Conservation (phyloP, 306 rosid genomes). For the Fagus sylvatica region DNA sequence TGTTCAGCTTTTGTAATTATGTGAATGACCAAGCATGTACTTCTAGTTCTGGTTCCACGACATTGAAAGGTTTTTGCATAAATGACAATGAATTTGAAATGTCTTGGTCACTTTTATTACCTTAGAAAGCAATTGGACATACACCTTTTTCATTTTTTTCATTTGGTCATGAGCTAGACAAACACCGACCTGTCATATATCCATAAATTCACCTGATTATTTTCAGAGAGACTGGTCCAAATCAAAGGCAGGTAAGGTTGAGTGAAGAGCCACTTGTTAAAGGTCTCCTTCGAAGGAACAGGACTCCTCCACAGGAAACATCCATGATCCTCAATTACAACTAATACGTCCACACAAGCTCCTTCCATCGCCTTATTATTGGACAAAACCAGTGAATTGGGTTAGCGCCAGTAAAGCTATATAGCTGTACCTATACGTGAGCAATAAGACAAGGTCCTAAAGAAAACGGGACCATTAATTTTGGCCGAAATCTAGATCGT, state of each 20-base stretch:
- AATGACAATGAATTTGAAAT: background rate
- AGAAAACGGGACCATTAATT: background rate
- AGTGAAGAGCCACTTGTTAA: conserved; percentile 17
- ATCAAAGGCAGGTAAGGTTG: conserved; percentile 9
- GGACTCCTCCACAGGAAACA: conserved; percentile 53
- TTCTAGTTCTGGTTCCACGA: background rate
- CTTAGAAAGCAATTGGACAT: background rate
- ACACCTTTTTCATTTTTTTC: background rate
- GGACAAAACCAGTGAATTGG: conserved; percentile 14
- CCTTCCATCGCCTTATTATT: conserved; percentile 19
- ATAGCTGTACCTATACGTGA: background rate
- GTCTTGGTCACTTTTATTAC: background rate
- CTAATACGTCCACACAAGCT: conserved; percentile 19
- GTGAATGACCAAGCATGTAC: background rate
- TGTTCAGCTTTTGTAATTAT: background rate
- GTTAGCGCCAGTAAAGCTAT: background rate
- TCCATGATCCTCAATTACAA: conserved; percentile 16
- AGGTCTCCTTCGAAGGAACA: conserved; percentile 72
- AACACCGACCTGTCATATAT: conserved; percentile 11
- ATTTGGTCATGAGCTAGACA: background rate
- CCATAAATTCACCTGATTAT: conserved; percentile 17
- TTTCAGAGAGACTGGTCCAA: conserved; percentile 29
- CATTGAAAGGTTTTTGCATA: background rate
- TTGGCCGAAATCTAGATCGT: background rate
- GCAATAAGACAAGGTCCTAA: background rate